Conservation (phyloP, 1,284 basidiomycete genomes). For the Marasmius fiardii region DNA sequence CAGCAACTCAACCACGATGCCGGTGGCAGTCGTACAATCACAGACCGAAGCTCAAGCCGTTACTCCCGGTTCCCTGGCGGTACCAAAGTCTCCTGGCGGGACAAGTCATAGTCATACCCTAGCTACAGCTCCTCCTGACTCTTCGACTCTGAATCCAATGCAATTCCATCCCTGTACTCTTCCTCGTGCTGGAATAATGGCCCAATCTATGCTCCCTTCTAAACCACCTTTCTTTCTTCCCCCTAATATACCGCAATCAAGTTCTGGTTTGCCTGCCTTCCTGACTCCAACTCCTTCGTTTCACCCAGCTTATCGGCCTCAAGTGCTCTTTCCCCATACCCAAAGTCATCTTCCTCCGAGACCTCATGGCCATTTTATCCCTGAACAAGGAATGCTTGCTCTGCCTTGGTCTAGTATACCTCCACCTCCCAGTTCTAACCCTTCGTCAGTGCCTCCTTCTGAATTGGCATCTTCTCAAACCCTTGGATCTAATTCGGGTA, state of each 20-base stretch:
- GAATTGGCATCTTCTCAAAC: not conserved
- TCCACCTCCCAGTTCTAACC: not conserved
- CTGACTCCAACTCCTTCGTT: not conserved
- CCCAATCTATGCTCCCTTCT: not conserved
- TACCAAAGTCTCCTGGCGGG: not conserved
- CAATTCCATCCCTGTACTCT: not conserved
- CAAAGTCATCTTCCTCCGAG: not conserved
- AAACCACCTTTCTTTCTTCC: not conserved
- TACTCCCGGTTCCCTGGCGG: not conserved
- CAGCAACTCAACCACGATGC: slow-evolving; percentile 10
- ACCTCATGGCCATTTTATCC: not conserved
- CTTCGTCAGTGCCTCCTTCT: not conserved
- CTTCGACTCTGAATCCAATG: not conserved
- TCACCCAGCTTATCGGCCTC: not conserved
- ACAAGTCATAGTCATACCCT: too few species aligned
- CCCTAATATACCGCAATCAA: not conserved
- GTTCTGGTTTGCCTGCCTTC: not conserved
- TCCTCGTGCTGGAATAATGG: not conserved
- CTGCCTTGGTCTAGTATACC: not conserved
- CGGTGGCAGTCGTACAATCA: not conserved
- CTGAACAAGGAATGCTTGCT: not conserved
- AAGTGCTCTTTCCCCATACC: not conserved
- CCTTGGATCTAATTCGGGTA: too few species aligned
- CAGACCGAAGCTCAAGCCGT: not conserved
- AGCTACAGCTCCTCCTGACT: not conserved